A percentile compares a stretch with the other conserved stretches of the same genome.
Evolutionary conservation across 2,329 filamentous ascomycete genomes (phyloP).

Genomic region (Pseudogymnoascus sp.): DNA sequence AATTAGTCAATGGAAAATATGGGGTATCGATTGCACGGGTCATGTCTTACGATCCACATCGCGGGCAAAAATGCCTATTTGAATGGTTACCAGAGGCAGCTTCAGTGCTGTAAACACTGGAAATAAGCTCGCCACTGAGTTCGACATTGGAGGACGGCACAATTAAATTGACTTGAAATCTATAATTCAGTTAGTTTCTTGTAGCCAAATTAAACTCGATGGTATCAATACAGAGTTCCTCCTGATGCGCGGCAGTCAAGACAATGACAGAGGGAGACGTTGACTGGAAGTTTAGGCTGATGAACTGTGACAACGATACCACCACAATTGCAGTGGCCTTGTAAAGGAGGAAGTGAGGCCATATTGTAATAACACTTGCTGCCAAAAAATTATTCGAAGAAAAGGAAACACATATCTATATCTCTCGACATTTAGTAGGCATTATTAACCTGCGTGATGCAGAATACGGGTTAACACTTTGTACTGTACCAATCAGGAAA

Average conservation of each 20-base stretch:
- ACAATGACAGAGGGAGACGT: conserved; percentile 13
- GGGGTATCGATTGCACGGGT: not conserved
- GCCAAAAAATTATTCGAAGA: not conserved
- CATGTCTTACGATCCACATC: conserved; percentile 14
- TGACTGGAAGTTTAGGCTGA: conserved; percentile 10
- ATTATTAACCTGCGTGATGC: not conserved
- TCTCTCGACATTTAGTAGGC: not conserved
- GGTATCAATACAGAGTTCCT: not conserved
- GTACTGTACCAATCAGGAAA: not conserved
- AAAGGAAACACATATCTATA: not conserved
- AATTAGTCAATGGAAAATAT: not conserved
- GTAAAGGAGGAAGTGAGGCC: not conserved
- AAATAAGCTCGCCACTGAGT: conserved; percentile 6
- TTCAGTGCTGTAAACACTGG: conserved; percentile 12
- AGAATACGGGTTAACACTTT: not conserved
- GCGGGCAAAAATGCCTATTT: conserved; percentile 13
- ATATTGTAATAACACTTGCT: not conserved
- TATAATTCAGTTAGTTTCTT: not conserved
- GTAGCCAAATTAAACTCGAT: not conserved
- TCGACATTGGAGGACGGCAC: conserved; percentile 10
- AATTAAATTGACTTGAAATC: conserved; percentile 12
- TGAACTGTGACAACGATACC: conserved; percentile 12
- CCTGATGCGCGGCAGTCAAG: conserved; percentile 13
- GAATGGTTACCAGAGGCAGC: conserved; percentile 13
- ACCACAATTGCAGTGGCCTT: conserved; percentile 15